Base-by-base conservation (phyloP, 495 filamentous ascomycete genomes). In the Aspergillus conjunctus region DNA sequence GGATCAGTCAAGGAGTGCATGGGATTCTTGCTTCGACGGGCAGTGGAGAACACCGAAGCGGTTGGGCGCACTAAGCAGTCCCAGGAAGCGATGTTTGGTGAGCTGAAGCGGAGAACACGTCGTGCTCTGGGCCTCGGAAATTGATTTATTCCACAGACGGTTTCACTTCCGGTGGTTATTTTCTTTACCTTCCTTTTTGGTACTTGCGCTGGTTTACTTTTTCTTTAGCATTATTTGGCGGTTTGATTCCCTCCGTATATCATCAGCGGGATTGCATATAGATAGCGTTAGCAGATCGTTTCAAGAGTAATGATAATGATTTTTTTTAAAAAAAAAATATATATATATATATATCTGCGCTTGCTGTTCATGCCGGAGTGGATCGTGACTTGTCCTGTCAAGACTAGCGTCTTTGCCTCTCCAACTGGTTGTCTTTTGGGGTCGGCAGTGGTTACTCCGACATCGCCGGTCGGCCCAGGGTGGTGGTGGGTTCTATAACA, bases 31-130 rank as follows among this genome's bases (percentile, higher is more conserved):
- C 75, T 96, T 14, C 78, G 93, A 44, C 79, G 93, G 44, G 93
- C 93, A 33, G 79, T 94, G 51, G 93, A 98, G 82, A 98, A 98
- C 73, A 87, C 85, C 66, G 93, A 96, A 69, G 91, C 94, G 17
- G 88, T 93, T 51, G 79, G 83, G 50, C 79, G 93, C 58, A 96
- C 91, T 26, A 83, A 77, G 70, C 87, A 89, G 51, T 91, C 89
- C 11, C 81, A 87, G 66, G 73, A 86, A 56, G 93, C 91, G 0
- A 89, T 96, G 84, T 77, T 82, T 60, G 69, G 41, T 15, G 93
- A 97, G 75, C 48, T 96, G 59, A 74, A 80, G 69, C 82, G 89
- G 68, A 80, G 91, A 57, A 70, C 84, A n/a, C 74, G 60, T 63
- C 81, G 55, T 75, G 79, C 56, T 20, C 81, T 70, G 56, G 68